Evolutionary conservation across 2,329 filamentous ascomycete genomes (phyloP).

Genomic region (Colletotrichum eremochloae): DNA sequence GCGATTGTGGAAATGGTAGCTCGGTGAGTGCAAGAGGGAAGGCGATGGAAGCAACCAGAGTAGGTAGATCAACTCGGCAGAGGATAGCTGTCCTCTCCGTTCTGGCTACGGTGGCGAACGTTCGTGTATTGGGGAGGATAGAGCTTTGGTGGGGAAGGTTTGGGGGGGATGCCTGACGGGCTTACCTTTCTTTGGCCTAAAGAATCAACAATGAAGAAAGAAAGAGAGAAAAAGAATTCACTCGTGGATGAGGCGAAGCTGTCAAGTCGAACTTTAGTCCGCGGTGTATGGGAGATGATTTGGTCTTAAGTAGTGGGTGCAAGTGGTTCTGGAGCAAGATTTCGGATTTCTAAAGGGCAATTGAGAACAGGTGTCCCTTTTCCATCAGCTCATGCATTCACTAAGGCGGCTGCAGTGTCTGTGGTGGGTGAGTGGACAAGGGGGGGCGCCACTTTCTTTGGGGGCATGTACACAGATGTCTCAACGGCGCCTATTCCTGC

Average conservation of each 20-base stretch:
- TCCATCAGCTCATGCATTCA: constrained; percentile 41
- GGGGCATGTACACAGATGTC: constrained; percentile 3
- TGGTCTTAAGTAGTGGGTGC: constrained; percentile 37
- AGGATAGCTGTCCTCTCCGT: constrained; percentile 19
- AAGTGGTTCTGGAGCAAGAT: constrained; percentile 32
- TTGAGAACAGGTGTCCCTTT: constrained; percentile 44
- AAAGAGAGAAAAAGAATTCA: constrained; percentile 28
- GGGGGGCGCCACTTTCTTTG: constrained; percentile 20
- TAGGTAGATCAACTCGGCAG: background rate
- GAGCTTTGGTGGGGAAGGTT: background rate
- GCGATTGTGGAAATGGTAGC: background rate
- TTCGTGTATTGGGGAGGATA: background rate
- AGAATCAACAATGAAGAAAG: constrained; percentile 38
- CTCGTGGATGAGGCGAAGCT: constrained; percentile 31
- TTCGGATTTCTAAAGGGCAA: constrained; percentile 41
- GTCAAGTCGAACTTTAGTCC: constrained; percentile 4
- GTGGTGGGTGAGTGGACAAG: constrained; percentile 21
- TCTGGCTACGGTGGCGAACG: background rate
- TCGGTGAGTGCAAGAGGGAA: background rate
- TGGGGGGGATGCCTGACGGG: background rate
- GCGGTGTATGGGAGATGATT: constrained; percentile 20
- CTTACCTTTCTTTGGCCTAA: constrained; percentile 40
- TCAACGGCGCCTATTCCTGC: background rate
- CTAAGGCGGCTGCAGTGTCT: constrained; percentile 38
- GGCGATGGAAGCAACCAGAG: background rate